phyloP scores from a whole-genome alignment of 2,329 filamentous ascomycete species.

The Ophiostoma himal-ulmi region DNA sequence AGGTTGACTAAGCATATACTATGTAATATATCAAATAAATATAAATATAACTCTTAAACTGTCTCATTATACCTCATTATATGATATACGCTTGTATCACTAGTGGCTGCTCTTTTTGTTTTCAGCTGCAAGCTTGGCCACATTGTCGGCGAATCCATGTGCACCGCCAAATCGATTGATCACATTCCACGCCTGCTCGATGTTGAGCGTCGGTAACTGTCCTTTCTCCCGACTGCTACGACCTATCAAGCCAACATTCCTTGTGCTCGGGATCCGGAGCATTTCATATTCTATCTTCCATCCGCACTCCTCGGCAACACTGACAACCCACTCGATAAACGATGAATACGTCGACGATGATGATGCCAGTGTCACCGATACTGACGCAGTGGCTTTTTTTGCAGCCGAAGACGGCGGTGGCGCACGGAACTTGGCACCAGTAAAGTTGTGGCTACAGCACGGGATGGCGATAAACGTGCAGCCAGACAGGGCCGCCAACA shows the following conservation, averaged over 20 bases:
- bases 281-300: constrained; percentile 77
- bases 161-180: constrained; percentile 50
- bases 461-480: constrained; percentile 89
- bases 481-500: constrained; percentile 68
- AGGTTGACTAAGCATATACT: constrained; percentile 42
- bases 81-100: background rate
- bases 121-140: constrained; percentile 21
- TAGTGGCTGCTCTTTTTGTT: constrained; percentile 20
- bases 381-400: constrained; percentile 48
- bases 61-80: background rate
- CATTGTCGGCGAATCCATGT: constrained; percentile 53
- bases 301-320: constrained; percentile 64
- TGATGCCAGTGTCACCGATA: constrained; percentile 39
- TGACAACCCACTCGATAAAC: constrained; percentile 70
- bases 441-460: constrained; percentile 86
- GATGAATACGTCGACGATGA: constrained; percentile 71
- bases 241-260: constrained; percentile 78
- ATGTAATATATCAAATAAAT: background rate
- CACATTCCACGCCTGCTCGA: constrained; percentile 32
- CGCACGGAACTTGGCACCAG: constrained; percentile 68
- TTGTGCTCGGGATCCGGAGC: constrained; percentile 83
- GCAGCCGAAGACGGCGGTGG: constrained; percentile 44
- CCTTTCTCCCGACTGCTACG: constrained; percentile 36
- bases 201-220: constrained; percentile 29
- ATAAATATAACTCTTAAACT: too few species aligned